Conservation (phyloP, 2,329 filamentous ascomycete species). For the Talaromyces rugulosus region DNA sequence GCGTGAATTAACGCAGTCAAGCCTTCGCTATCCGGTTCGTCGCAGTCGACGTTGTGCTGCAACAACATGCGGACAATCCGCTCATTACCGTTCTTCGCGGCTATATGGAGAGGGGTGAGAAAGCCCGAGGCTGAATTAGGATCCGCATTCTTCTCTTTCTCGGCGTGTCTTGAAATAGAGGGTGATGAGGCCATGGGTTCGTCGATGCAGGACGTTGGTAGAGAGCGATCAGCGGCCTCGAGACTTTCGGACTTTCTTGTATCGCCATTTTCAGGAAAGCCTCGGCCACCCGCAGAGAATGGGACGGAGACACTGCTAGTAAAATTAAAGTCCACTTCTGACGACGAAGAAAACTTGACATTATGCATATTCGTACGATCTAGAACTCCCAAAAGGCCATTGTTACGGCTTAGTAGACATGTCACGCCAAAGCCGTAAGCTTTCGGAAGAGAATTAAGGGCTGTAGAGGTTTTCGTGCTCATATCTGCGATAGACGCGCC, state of each 20-base stretch:
- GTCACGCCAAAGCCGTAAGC: neutral
- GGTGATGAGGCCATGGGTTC: neutral
- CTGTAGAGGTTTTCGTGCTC: neutral
- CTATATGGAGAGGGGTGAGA: neutral
- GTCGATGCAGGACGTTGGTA: neutral
- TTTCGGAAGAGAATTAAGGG: neutral
- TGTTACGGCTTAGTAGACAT: neutral
- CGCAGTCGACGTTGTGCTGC: conserved; percentile 1
- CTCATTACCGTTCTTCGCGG: conserved; percentile 5
- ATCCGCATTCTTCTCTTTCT: neutral
- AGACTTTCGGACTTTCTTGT: neutral
- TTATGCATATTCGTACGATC: neutral
- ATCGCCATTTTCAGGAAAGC: neutral
- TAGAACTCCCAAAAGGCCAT: neutral
- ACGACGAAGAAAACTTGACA: neutral
- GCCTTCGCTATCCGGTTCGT: conserved; percentile 10
- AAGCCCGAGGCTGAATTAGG: neutral
- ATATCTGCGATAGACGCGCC: too few relatives aligned
- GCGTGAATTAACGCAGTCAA: conserved; percentile 15
- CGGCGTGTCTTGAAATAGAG: neutral
- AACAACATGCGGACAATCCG: conserved; percentile 2
- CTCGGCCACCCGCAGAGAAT: neutral
- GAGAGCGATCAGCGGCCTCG: neutral
- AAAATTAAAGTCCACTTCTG: neutral
- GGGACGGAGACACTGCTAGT: neutral